These are phyloP conservation scores for Aegilops bicornis DNA, from an alignment of 176 grass and related monocot species.

Conservation along the genomic window DNA sequence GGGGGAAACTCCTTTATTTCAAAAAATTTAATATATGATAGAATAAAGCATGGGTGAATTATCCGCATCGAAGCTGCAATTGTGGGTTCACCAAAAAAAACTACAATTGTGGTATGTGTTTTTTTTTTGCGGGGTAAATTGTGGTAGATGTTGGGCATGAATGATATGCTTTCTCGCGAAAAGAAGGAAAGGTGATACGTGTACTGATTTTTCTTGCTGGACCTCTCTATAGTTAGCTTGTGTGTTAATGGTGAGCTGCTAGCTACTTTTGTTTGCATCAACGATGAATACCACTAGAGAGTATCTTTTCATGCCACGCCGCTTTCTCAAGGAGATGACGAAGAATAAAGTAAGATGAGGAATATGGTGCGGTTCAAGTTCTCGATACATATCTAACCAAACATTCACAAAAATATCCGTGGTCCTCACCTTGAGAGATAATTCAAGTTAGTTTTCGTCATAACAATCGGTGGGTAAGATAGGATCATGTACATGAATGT, in stretches of 20 bases:
- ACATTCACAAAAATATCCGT: background rate
- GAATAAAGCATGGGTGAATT: background rate
- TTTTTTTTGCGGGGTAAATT: no score
- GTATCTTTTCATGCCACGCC: background rate
- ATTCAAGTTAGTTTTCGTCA: background rate
- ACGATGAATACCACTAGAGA: background rate
- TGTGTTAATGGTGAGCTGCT: background rate
- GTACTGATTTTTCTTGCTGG: background rate
- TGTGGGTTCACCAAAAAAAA: background rate
- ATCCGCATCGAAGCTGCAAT: background rate
- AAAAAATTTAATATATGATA: no score
- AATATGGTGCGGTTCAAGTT: background rate
- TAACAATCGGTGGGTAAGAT: background rate
- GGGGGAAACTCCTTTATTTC: no score
- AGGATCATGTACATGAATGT: background rate
- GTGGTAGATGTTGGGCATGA: background rate
- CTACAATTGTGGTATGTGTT: no score
- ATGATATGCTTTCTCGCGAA: background rate
- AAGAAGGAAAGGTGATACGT: background rate
- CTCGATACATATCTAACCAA: background rate
- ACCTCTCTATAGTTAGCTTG: background rate
- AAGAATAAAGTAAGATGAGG: constrained; percentile 5
- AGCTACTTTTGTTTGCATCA: background rate
- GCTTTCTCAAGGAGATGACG: background rate
- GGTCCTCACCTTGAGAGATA: background rate